A percentile compares a stretch with the other conserved stretches of the same genome.
phyloP scores from a whole-genome alignment of 192 early-diverging fungal genomes.

The Phycomyces nitens region DNA sequence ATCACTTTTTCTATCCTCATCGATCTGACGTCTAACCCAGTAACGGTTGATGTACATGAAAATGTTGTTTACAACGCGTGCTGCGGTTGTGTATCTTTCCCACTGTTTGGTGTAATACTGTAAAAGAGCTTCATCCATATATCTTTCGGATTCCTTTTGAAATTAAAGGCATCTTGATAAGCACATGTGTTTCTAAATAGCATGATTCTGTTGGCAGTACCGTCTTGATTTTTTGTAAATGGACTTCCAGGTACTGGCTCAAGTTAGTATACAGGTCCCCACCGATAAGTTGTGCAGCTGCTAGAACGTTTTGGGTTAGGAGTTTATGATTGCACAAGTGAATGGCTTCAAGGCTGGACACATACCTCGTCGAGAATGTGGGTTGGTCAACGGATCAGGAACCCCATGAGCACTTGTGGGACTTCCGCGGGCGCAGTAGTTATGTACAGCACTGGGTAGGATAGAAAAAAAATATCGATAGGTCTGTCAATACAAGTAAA shows the following conservation, averaged over 20 bases:
- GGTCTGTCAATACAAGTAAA: background rate
- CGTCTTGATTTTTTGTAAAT: slow-evolving; percentile 48
- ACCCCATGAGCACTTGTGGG: slow-evolving; percentile 8
- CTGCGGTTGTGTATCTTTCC: slow-evolving; percentile 84
- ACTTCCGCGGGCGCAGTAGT: slow-evolving; percentile 23
- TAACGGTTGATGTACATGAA: slow-evolving; percentile 95
- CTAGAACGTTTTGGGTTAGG: background rate
- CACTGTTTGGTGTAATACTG: slow-evolving; percentile 87
- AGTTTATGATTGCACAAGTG: background rate
- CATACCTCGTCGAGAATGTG: background rate
- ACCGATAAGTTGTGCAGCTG: slow-evolving; percentile 53
- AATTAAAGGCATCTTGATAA: background rate
- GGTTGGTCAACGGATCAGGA: background rate
- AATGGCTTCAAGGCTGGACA: background rate
- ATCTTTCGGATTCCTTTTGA: slow-evolving; percentile 51
- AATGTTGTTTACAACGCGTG: slow-evolving; percentile 82
- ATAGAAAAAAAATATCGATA: background rate
- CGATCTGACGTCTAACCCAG: slow-evolving; percentile 96
- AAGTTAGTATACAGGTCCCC: slow-evolving; percentile 52
- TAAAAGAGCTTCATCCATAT: slow-evolving; percentile 78
- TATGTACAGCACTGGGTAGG: slow-evolving; percentile 23
- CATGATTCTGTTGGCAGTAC: slow-evolving; percentile 17
- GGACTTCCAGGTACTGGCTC: slow-evolving; percentile 51
- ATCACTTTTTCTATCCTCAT: slow-evolving; percentile 82
- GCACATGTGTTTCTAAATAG: no score